Conservation (phyloP, 345 rosid genomes). For the Citrus inodora region DNA sequence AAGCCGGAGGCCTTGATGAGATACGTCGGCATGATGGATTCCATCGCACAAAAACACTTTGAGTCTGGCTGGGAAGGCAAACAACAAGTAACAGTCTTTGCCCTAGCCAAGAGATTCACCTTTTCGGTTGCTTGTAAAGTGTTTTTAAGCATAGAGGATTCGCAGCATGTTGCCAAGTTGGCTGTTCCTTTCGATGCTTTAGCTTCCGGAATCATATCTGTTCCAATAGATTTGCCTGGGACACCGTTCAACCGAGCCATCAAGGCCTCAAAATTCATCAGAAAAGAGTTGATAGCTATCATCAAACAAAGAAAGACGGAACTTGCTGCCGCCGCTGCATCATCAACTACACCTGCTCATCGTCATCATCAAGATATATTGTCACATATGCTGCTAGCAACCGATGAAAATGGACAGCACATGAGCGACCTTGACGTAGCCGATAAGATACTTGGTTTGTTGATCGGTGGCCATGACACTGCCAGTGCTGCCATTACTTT, state of each 20-base stretch:
- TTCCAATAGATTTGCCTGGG: conserved; percentile 17
- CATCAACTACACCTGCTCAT: neutral
- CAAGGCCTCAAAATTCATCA: conserved; percentile 6
- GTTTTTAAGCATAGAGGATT: conserved; percentile 18
- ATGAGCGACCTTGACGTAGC: conserved; percentile 31
- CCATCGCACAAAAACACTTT: conserved; percentile 10
- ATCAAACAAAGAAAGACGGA: conserved; percentile 26
- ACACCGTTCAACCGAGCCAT: conserved; percentile 15
- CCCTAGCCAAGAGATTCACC: conserved; percentile 16
- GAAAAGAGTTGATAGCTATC: conserved; percentile 12
- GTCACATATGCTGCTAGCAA: conserved; percentile 28
- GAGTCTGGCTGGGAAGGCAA: conserved; percentile 1
- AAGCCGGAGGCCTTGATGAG: conserved; percentile 24
- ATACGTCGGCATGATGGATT: conserved; percentile 17
- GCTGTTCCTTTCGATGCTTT: conserved; percentile 15
- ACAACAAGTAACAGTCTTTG: conserved; percentile 3
- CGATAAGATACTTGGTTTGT: conserved; percentile 25
- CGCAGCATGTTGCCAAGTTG: conserved; percentile 2
- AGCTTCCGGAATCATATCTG: conserved; percentile 15
- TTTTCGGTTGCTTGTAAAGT: conserved; percentile 20
- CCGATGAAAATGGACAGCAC: conserved; percentile 22
- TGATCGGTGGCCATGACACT: conserved; percentile 34
- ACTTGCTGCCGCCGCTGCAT: neutral
- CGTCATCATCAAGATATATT: conserved; percentile 19
- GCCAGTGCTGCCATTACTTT: conserved; percentile 22